Percentiles rank a stretch among this genome's conserved stretches.
Conservation (phyloP, 2,329 filamentous ascomycete species). For the Corinectria fuckeliana region DNA sequence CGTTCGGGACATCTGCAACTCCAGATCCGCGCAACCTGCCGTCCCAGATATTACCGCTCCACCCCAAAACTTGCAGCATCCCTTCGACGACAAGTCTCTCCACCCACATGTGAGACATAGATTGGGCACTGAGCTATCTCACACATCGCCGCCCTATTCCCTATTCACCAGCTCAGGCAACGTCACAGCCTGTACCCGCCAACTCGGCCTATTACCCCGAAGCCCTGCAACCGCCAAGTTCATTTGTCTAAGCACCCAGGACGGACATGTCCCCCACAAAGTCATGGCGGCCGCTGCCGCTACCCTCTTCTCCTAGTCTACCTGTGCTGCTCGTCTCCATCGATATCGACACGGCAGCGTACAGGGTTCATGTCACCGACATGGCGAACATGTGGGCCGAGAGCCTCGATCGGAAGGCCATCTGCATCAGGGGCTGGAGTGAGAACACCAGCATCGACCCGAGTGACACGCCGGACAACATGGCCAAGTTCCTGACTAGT, state of each 20-base stretch:
- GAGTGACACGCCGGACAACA: conserved; percentile 70
- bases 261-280: conserved; percentile 41
- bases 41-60: neutral
- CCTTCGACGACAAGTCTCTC: neutral
- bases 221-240: neutral
- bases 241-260: neutral
- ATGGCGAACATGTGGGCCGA: conserved; percentile 78
- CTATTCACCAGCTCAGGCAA: neutral
- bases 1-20: neutral
- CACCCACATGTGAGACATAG: neutral
- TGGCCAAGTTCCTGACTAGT: conserved; percentile 70
- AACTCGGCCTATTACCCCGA: neutral
- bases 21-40: neutral
- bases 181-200: neutral
- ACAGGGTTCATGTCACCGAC: conserved; percentile 73
- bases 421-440: conserved; percentile 66
- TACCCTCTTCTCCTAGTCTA: conserved; percentile 48
- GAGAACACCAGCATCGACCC: conserved; percentile 77
- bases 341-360: conserved; percentile 60
- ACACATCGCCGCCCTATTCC: neutral
- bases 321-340: conserved; percentile 71
- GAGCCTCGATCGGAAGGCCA: conserved; percentile 63
- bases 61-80: neutral
- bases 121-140: neutral
- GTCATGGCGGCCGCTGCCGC: conserved; percentile 57